Conservation (phyloP, 2,329 filamentous ascomycete genomes). For the Pestalotiopsis fici region DNA sequence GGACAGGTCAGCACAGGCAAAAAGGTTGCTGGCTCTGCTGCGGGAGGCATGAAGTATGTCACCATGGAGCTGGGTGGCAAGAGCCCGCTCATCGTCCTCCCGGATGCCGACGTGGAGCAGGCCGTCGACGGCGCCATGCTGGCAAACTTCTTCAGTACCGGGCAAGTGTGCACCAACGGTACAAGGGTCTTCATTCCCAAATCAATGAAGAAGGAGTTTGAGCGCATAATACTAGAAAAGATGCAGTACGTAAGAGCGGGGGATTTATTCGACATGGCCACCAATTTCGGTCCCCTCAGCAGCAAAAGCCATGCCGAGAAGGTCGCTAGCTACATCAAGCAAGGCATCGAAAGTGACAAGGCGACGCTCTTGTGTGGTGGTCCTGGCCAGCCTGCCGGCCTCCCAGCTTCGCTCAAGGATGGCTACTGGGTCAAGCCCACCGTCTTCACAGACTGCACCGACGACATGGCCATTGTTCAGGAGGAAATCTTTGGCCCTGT, state of each 20-base stretch:
- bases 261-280: slow-evolving; percentile 68
- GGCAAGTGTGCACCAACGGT: slow-evolving; percentile 92
- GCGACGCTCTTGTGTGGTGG: slow-evolving; percentile 77
- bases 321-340: slow-evolving; percentile 73
- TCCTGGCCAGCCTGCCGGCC: slow-evolving; percentile 51
- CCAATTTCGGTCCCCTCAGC: slow-evolving; percentile 84
- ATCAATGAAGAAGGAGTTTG: slow-evolving; percentile 66
- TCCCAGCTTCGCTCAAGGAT: slow-evolving; percentile 49
- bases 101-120: slow-evolving; percentile 74
- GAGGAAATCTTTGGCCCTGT: slow-evolving; percentile 93
- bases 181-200: slow-evolving; percentile 82
- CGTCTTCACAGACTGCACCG: slow-evolving; percentile 83
- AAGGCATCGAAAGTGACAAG: slow-evolving; percentile 72
- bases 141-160: slow-evolving; percentile 89
- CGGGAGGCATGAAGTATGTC: slow-evolving; percentile 82
- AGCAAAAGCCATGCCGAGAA: slow-evolving; percentile 75
- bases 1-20: slow-evolving; percentile 82
- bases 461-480: slow-evolving; percentile 75
- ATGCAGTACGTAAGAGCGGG: slow-evolving; percentile 72
- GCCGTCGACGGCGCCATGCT: slow-evolving; percentile 92
- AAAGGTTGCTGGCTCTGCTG: slow-evolving; percentile 77
- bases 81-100: slow-evolving; percentile 77
- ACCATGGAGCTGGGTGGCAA: slow-evolving; percentile 94
- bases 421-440: slow-evolving; percentile 89
- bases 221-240: slow-evolving; percentile 68